Percentiles rank a stretch among this genome's conserved stretches.
Evolutionary conservation across 106 monocot genomes (phyloP).

Genomic region (Acorus gramineus): DNA sequence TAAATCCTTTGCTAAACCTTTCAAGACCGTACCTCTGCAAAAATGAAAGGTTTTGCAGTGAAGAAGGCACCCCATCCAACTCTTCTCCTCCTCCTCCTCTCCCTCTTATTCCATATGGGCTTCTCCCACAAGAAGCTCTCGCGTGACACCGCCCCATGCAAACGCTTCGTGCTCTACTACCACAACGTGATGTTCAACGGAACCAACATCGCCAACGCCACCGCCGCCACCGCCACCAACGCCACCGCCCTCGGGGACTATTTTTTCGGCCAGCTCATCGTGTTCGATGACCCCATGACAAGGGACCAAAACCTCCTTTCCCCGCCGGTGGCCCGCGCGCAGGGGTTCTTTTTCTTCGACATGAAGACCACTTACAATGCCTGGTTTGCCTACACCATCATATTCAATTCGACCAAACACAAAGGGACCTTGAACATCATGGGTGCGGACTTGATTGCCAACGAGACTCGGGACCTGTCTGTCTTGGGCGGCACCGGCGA

Average conservation of each 20-base stretch:
- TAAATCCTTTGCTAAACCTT: no score
- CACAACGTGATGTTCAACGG: constrained; percentile 14
- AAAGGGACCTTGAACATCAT: constrained; percentile 18
- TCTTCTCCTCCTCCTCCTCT: no score
- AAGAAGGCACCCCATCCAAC: no score
- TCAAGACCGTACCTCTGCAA: no score
- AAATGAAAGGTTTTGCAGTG: no score
- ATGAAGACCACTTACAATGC: constrained; percentile 15
- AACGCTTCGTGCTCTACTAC: constrained; percentile 12
- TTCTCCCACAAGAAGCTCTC: no score
- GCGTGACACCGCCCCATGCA: constrained; percentile 6
- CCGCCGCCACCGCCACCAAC: not conserved
- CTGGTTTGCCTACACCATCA: constrained; percentile 17
- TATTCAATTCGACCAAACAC: constrained; percentile 19
- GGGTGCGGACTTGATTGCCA: constrained; percentile 13
- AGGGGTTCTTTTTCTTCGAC: constrained; percentile 32
- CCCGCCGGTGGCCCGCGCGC: constrained; percentile 14
- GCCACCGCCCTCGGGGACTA: constrained; percentile 6
- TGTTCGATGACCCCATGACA: constrained; percentile 14
- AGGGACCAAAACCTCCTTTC: constrained; percentile 7
- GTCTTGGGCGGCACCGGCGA: constrained; percentile 25
- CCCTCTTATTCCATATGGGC: no score
- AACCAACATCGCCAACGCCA: constrained; percentile 7
- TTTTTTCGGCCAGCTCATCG: constrained; percentile 8
- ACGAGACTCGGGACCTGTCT: constrained; percentile 11